Evolutionary conservation across 805 yeast species (phyloP).

Genomic region (Zygotorulaspora florentina): DNA sequence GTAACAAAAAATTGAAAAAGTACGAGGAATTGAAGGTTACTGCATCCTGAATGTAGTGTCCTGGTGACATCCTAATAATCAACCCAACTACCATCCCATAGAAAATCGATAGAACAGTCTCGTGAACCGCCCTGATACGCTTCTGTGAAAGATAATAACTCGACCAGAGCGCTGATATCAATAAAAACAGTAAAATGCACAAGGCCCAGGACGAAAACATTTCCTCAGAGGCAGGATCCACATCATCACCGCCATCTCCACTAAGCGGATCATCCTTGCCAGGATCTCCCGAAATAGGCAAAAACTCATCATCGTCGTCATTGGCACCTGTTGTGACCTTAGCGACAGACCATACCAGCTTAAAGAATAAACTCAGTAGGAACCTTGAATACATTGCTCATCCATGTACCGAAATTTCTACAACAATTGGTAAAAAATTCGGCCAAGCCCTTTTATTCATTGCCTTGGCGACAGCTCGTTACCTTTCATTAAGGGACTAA

Average conservation of each 20-base stretch:
- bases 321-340: slow-evolving; percentile 20
- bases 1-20: slow-evolving; percentile 88
- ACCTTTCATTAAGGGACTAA: background rate
- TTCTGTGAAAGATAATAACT: slow-evolving; percentile 88
- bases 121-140: slow-evolving; percentile 93
- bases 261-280: slow-evolving; percentile 35
- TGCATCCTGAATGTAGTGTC: slow-evolving; percentile 94
- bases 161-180: slow-evolving; percentile 91
- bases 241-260: slow-evolving; percentile 57
- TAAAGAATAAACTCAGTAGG: slow-evolving; percentile 14
- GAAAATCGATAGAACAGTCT: slow-evolving; percentile 91
- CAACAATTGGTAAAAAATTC: background rate
- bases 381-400: slow-evolving; percentile 12
- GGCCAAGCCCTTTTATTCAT: background rate
- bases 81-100: slow-evolving; percentile 96
- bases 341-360: slow-evolving; percentile 14
- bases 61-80: slow-evolving; percentile 85
- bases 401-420: background rate
- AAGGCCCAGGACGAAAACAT: slow-evolving; percentile 97
- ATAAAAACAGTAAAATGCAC: slow-evolving; percentile 72
- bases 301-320: slow-evolving; percentile 37
- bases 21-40: slow-evolving; percentile 92
- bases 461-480: no score
- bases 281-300: slow-evolving; percentile 34
- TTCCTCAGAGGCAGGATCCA: slow-evolving; percentile 89